These are phyloP conservation scores for Colletotrichum brevisporum DNA, from an alignment of 2,329 filamentous ascomycete genomes.

Conservation along the genomic window DNA sequence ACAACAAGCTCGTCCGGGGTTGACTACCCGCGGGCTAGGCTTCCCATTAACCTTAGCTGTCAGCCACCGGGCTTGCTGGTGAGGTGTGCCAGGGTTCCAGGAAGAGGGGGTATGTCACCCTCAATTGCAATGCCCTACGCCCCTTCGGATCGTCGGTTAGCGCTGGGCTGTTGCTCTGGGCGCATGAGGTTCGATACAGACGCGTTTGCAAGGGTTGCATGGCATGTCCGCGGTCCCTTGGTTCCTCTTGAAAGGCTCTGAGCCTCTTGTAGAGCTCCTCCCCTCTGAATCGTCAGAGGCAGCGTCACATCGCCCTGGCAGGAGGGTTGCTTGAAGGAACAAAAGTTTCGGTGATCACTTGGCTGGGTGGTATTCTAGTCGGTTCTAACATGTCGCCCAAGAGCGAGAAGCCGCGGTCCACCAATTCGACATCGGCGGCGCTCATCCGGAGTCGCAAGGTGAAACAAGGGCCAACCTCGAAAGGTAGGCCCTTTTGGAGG, in stretches of 20 bases:
- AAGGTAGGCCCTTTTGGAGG: no score
- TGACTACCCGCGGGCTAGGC: background rate
- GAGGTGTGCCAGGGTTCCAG: background rate
- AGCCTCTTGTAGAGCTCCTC: no score
- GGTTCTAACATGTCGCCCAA: no score
- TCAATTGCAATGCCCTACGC: background rate
- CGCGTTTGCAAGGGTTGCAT: background rate
- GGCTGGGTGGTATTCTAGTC: no score
- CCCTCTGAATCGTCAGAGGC: no score
- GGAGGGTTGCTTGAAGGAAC: conserved; percentile 3
- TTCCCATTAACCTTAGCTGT: conserved; percentile 1
- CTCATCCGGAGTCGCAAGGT: conserved; percentile 36
- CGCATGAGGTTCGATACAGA: conserved; percentile 35
- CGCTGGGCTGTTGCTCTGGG: conserved; percentile 26
- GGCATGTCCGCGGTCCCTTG: background rate
- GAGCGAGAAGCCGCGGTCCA: background rate
- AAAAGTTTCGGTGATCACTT: conserved; percentile 38
- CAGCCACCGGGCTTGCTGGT: background rate
- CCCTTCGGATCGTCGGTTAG: conserved; percentile 28
- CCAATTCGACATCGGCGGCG: conserved; percentile 29
- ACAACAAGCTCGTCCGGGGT: no score
- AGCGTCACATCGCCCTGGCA: no score
- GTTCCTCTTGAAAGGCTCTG: background rate
- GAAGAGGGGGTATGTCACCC: no score
- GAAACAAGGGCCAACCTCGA: conserved; percentile 26